phyloP scores from a whole-genome alignment of 192 early-diverging fungal species.

The Backusella circina region DNA sequence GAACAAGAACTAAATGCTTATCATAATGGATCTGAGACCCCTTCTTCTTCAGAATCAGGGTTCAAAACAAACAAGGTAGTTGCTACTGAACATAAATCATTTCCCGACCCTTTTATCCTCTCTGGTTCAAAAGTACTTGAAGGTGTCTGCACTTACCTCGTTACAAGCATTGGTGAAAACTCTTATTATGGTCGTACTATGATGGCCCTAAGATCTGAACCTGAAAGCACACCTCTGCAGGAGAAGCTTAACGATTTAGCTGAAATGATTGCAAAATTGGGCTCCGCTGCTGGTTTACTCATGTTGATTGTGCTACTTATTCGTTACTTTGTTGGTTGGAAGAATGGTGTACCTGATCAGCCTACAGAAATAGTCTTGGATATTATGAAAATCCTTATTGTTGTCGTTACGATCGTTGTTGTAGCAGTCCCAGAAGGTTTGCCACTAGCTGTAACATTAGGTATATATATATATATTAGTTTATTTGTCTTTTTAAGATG shows the following conservation, averaged over 20 bases:
- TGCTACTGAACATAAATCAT: constrained; percentile 20
- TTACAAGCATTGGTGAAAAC: constrained; percentile 80
- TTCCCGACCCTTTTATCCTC: constrained; percentile 81
- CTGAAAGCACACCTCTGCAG: constrained; percentile 90
- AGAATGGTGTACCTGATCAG: constrained; percentile 23
- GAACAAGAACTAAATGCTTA: constrained; percentile 11
- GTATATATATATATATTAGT: constrained; percentile 15
- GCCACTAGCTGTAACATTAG: constrained; percentile 93
- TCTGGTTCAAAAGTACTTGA: constrained; percentile 91
- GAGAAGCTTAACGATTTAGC: constrained; percentile 85
- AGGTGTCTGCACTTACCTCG: constrained; percentile 82
- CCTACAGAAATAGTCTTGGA: constrained; percentile 57
- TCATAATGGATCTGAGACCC: constrained; percentile 1
- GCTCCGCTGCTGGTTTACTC: constrained; percentile 72
- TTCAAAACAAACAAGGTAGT: constrained; percentile 19
- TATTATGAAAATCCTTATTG: constrained; percentile 80
- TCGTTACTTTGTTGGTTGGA: constrained; percentile 73
- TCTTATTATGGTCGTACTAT: constrained; percentile 89
- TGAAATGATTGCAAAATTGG: constrained; percentile 92
- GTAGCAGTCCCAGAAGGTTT: constrained; percentile 99
- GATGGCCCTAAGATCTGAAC: constrained; percentile 83
- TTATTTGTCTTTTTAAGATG: background rate
- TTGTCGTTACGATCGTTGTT: constrained; percentile 91
- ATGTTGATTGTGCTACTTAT: constrained; percentile 88
- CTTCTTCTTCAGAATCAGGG: constrained; percentile 1